A percentile compares a stretch with the other conserved stretches of the same genome.
phyloP scores from a whole-genome alignment of 2,329 filamentous ascomycete species.

The Trichoderma polysporum region DNA sequence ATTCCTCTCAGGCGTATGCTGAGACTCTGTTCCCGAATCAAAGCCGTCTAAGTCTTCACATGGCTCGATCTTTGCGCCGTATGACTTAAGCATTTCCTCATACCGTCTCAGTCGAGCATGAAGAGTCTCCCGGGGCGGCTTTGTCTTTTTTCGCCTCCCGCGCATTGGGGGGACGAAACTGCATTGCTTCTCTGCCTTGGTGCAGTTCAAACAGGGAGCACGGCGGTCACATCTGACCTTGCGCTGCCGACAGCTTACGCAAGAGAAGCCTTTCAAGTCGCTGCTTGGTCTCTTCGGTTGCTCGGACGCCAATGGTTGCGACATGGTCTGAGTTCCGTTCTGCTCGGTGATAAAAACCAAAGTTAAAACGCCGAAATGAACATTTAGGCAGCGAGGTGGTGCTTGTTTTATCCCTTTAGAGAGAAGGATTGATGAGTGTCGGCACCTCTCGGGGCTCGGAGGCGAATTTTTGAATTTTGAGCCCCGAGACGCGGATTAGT shows the following conservation, averaged over 20 bases:
- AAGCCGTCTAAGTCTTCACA: background rate
- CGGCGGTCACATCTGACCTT: constrained; percentile 8
- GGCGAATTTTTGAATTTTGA: background rate
- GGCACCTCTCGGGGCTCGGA: constrained; percentile 2
- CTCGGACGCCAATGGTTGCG: background rate
- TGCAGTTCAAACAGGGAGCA: background rate
- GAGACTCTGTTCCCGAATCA: background rate
- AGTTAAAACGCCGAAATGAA: background rate
- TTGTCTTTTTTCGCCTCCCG: constrained; percentile 2
- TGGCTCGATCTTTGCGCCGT: constrained; percentile 5
- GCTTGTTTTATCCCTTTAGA: background rate
- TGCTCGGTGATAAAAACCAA: background rate
- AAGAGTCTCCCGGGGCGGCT: constrained; percentile 3
- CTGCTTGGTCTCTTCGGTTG: background rate
- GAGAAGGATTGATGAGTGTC: background rate
- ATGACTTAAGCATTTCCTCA: constrained; percentile 4
- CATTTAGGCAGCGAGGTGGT: background rate
- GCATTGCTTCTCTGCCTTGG: background rate
- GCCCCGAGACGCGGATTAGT: constrained; percentile 1
- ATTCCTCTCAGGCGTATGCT: background rate
- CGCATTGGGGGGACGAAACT: background rate
- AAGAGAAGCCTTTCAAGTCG: constrained; percentile 1
- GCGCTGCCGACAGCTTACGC: constrained; percentile 4
- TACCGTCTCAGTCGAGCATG: constrained; percentile 7
- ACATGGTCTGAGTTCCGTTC: background rate